Evolutionary conservation across 192 early-diverging fungal species (phyloP), one percentile per base, ranked within the genome.

Genomic region (Umbelopsis isabellina): DNA sequence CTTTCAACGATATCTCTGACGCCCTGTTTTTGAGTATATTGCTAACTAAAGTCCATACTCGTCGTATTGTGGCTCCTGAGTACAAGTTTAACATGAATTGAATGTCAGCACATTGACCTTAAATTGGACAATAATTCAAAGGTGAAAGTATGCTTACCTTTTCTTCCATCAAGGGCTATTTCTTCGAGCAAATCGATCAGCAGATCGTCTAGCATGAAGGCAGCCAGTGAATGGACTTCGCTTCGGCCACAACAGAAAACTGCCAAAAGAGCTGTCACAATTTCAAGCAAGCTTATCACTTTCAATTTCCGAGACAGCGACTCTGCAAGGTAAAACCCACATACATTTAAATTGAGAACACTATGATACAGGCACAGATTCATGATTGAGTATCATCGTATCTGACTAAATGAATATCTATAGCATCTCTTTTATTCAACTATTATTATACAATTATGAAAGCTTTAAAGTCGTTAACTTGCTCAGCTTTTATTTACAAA

Each of bases 401-500:
- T 41, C 5, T 41, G 27, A 41, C 7, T 41, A 10, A 9, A 4
- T 2, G 5, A 9, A 4, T 4, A 41, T 41, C 37, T 41, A 41
- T 41, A 1, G 48, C 15, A 49, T 49, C 48, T 49, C 15, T 49
- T 30, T 30, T 49, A 49, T 49, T 49, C 48, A 49, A 48, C 5
- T 49, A 20, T 4, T 49, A 21, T 49, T 49, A 20, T 21, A 49
- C 15, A 20, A 21, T 10, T 49, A 21, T 16, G 18, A 49, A 4
- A 49, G 18, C 3, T 49, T 16, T 49, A 49, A 13, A 4, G 12
- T 6, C 20, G 15, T 49, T 49, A 4, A 30, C 1, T 49, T 20
- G 48, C 18, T 61, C 55, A 61, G 18, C 49, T 33, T 5, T 79
- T 82, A 82, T 90, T 88, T 53, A 85, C 86, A 80, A 91, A 88